Evolutionary conservation across 805 yeast genomes (phyloP), one percentile per base, ranked within the genome.

Genomic region (Pichia manshurica): DNA sequence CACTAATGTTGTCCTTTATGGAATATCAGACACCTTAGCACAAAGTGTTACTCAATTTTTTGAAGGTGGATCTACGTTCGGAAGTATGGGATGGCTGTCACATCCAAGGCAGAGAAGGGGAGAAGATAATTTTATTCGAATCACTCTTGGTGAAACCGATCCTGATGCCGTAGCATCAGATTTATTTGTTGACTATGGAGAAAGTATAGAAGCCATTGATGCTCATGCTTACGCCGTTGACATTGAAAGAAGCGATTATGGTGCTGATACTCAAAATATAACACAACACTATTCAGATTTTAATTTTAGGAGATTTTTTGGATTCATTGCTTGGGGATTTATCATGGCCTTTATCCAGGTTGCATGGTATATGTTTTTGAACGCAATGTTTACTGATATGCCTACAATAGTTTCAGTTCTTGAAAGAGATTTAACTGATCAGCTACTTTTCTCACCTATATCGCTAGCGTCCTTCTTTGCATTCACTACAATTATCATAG

Each of bases 11-110:
- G 80, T 90, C 4, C 69, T 91, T 5, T 87, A 81, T 62, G 96
- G 96, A 0, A 80, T 88, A n/a, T 89, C 97, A 0, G 98, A 91
- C 62, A 79, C 90, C 0, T 61, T 90, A 52, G 98, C 98, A 0
- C 98, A 91, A 64, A 74, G 84, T 3, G 70, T 88, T 4, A 59
- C 77, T 3, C 47, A 39, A 31, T 35, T 44, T 19, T n/a, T 38
- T 12, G 45, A 36, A 13, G 22, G 29, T 5, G 31, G 19, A 10
- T 17, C 3, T 9, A 5, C 23, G 17, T n/a, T 13, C 6, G 20
- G 29, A 25, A 25, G 29, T 8, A 10, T 25, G 29, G 29, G 29
- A 25, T 25, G 29, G 29, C 7, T 35, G 23, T 5, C 7, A 35
- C 5, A 16, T 8, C 4, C 22, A 10, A 13, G 17, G 10, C 20